These are phyloP conservation scores for Fusarium illudens DNA, from an alignment of 2,329 filamentous ascomycete species.

Conservation along the genomic window DNA sequence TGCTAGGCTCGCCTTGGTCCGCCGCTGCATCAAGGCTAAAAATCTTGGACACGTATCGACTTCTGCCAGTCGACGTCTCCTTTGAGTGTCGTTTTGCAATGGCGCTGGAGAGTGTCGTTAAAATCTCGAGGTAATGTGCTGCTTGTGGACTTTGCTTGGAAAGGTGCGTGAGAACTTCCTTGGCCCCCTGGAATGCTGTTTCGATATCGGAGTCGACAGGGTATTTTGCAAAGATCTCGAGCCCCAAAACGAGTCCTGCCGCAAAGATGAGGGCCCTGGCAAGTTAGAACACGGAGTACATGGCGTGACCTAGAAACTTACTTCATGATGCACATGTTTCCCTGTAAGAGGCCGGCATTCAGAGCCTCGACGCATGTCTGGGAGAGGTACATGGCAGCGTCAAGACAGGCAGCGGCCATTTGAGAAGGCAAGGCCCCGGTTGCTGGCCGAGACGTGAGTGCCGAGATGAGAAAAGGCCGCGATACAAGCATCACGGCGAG, in stretches of 20 bases:
- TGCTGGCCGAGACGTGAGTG: slow-evolving; percentile 50
- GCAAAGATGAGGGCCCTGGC: slow-evolving; percentile 62
- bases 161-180: slow-evolving; percentile 58
- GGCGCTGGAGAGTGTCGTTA: slow-evolving; percentile 56
- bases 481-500: slow-evolving; percentile 66
- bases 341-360: slow-evolving; percentile 54
- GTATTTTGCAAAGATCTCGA: slow-evolving; percentile 62
- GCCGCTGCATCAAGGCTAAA: slow-evolving; percentile 23
- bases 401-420: slow-evolving; percentile 62
- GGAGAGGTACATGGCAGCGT: slow-evolving; percentile 63
- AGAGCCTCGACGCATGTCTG: slow-evolving; percentile 62
- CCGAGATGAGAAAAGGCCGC: slow-evolving; percentile 62
- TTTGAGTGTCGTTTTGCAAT: slow-evolving; percentile 43
- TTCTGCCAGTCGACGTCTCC: slow-evolving; percentile 29
- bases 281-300: background rate
- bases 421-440: slow-evolving; percentile 42
- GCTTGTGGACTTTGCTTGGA: slow-evolving; percentile 62
- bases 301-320: slow-evolving; percentile 41
- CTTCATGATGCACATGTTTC: slow-evolving; percentile 69
- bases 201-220: slow-evolving; percentile 55
- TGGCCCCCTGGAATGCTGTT: slow-evolving; percentile 59
- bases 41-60: slow-evolving; percentile 36
- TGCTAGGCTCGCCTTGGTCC: background rate
- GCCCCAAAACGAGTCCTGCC: slow-evolving; percentile 64
- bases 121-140: slow-evolving; percentile 64